Evolutionary conservation across 768 basidiomycete genomes (phyloP).

Genomic region (Sarcomyxa edulis): DNA sequence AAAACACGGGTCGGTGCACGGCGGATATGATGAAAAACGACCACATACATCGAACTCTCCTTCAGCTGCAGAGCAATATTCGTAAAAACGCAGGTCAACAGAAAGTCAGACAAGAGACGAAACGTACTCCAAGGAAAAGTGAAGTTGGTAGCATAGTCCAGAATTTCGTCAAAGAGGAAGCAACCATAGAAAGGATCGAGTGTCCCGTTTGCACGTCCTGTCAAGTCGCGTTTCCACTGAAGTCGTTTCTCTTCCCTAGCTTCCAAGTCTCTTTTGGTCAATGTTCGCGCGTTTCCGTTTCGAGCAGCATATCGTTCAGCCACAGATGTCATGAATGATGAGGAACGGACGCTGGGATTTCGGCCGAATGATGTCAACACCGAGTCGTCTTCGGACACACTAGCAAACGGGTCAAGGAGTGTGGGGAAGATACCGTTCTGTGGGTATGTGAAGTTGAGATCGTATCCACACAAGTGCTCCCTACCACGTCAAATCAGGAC

Average conservation of each 20-base stretch:
- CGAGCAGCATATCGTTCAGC: no score
- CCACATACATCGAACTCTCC: conserved; percentile 28
- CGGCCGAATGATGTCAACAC: conserved; percentile 1
- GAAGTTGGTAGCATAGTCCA: conserved; percentile 70
- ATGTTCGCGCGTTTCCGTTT: no score
- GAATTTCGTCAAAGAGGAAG: conserved; percentile 53
- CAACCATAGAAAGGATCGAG: conserved; percentile 60
- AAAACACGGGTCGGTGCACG: no score
- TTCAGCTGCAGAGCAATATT: not conserved
- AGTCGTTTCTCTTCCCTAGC: no score
- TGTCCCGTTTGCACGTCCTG: conserved; percentile 43
- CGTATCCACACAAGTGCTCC: conserved; percentile 37
- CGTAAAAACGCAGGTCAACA: not conserved
- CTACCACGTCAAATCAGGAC: conserved; percentile 17
- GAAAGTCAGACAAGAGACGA: not conserved
- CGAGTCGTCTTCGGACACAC: no score
- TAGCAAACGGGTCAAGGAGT: no score
- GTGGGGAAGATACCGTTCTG: conserved; percentile 32
- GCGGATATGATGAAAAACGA: no score
- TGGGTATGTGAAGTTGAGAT: conserved; percentile 45
- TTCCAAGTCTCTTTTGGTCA: no score
- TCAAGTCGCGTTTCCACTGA: conserved; percentile 48
- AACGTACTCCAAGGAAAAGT: conserved; percentile 55
- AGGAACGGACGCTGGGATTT: no score
- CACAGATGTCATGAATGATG: no score